These are phyloP conservation scores for Sporobolomyces phaffii DNA, from an alignment of 768 basidiomycete genomes.

Conservation along the genomic window DNA sequence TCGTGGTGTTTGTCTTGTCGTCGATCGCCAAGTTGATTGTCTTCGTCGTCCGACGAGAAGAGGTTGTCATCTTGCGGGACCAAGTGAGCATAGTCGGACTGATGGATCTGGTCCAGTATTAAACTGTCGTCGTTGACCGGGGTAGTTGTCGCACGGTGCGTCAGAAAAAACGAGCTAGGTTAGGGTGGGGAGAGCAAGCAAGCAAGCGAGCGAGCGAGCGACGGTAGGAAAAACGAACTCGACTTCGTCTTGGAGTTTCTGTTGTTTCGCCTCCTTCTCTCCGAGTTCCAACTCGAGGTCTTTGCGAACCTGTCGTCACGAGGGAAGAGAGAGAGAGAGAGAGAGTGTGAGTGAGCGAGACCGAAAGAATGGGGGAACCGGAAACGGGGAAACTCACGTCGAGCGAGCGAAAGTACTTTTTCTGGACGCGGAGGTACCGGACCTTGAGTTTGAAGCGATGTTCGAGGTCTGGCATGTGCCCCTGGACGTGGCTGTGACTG, in stretches of 20 bases:
- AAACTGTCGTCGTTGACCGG: too few relatives aligned
- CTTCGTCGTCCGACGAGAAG: constrained; percentile 29
- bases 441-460: constrained; percentile 22
- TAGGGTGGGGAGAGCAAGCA: too few relatives aligned
- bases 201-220: neutral
- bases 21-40: too few relatives aligned
- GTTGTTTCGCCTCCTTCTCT: constrained; percentile 44
- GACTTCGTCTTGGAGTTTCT: constrained; percentile 35
- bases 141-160: neutral
- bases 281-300: constrained; percentile 33
- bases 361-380: neutral
- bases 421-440: constrained; percentile 18
- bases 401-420: neutral
- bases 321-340: neutral
- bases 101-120: constrained; percentile 34
- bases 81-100: constrained; percentile 36
- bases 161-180: neutral
- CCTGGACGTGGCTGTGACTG: neutral
- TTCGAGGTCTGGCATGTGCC: constrained; percentile 19
- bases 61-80: constrained; percentile 21
- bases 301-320: neutral
- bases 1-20: neutral
- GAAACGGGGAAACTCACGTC: too few relatives aligned
- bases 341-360: neutral
- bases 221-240: constrained; percentile 18